These are phyloP conservation scores for Xanthoconium stramineum DNA, from an alignment of 768 basidiomycete genomes.

Conservation along the genomic window DNA sequence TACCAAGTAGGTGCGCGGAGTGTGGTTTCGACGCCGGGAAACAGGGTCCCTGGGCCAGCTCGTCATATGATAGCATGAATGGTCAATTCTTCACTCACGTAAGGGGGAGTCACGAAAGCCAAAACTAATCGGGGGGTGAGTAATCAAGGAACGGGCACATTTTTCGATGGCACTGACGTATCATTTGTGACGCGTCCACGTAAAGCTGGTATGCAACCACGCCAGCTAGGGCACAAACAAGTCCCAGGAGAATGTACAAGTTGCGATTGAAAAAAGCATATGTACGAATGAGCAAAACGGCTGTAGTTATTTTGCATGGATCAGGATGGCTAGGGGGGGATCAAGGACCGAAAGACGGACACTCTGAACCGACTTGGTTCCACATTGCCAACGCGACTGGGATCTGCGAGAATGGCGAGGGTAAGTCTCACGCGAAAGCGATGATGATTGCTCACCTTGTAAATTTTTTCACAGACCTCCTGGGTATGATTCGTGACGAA, in stretches of 20 bases:
- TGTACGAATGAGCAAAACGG: conserved; percentile 77
- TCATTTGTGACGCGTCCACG: conserved; percentile 76
- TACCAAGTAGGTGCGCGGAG: conserved; percentile 79
- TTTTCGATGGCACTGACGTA: conserved; percentile 42
- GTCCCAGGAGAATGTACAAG: conserved; percentile 57
- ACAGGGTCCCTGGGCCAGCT: conserved; percentile 61
- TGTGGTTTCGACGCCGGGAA: conserved; percentile 80
- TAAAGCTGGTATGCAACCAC: conserved; percentile 81
- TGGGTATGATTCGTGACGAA: conserved; percentile 68
- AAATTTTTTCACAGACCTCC: conserved; percentile 67
- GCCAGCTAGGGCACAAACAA: conserved; percentile 64
- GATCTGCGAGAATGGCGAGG: conserved; percentile 42
- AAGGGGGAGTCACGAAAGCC: conserved; percentile 61
- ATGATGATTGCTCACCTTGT: conserved; percentile 44
- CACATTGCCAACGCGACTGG: conserved; percentile 82
- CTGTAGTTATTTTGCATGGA: conserved; percentile 33
- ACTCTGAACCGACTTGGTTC: conserved; percentile 84
- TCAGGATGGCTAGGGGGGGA: not conserved
- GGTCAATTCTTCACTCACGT: conserved; percentile 38
- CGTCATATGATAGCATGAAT: not conserved
- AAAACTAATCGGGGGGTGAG: conserved; percentile 43
- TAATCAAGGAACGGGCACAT: not conserved
- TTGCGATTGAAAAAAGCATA: conserved; percentile 87
- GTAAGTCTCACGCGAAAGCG: not conserved
- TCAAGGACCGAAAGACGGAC: conserved; percentile 38